Evolutionary conservation across 2,329 filamentous ascomycete species (phyloP).

Genomic region (Ascochyta rabiei): DNA sequence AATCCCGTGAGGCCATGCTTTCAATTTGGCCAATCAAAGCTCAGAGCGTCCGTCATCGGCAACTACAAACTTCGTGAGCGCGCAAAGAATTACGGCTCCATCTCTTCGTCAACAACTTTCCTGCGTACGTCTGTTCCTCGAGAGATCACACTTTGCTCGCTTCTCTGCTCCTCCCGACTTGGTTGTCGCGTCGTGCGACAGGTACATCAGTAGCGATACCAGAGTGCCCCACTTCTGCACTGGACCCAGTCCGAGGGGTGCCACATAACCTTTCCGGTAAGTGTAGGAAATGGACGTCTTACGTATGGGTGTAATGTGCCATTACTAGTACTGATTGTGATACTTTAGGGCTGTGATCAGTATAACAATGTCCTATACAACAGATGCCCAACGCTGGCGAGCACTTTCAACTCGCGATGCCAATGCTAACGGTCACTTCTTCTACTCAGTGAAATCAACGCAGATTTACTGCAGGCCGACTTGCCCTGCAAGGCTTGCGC

Average conservation of each 20-base stretch:
- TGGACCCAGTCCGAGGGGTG: neutral
- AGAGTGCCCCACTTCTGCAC: conserved; percentile 2
- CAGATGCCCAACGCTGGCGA: conserved; percentile 43
- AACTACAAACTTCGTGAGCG: conserved; percentile 5
- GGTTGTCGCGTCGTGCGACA: neutral
- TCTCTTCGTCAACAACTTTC: conserved; percentile 4
- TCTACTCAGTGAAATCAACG: conserved; percentile 64
- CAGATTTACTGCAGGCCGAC: conserved; percentile 66
- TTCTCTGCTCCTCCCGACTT: neutral
- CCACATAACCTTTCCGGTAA: neutral
- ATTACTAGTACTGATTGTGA: neutral
- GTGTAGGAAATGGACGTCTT: neutral
- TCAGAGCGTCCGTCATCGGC: conserved; percentile 5
- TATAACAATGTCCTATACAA: conserved; percentile 36
- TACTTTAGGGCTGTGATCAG: neutral
- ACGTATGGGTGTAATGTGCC: neutral
- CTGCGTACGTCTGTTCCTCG: neutral
- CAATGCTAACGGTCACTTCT: conserved; percentile 54
- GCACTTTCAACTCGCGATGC: conserved; percentile 55
- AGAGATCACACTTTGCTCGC: neutral
- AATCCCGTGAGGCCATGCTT: conserved; percentile 11
- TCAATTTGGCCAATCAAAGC: conserved; percentile 34
- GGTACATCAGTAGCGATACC: neutral
- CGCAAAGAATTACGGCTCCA: neutral
- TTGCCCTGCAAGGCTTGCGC: conserved; percentile 65